These are phyloP conservation scores for Hyphodiscus hymeniophilus DNA, from an alignment of 495 filamentous ascomycete species.

Conservation along the genomic window DNA sequence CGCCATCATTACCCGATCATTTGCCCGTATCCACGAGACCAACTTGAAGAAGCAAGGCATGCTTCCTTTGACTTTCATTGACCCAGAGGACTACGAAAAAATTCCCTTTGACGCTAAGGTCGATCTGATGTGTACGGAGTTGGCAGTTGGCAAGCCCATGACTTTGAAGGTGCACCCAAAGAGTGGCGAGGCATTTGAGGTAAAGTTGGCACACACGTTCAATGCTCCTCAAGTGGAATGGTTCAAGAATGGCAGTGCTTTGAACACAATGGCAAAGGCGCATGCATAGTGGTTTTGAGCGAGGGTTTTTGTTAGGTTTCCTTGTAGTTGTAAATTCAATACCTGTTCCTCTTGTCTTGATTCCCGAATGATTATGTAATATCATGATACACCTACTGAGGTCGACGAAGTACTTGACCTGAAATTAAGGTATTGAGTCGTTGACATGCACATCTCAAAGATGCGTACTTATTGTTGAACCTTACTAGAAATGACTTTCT, in stretches of 20 bases:
- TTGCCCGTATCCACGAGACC: slow-evolving; percentile 99
- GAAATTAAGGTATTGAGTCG: no score
- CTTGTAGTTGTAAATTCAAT: slow-evolving; percentile 3
- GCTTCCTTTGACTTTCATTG: slow-evolving; percentile 90
- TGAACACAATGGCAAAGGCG: slow-evolving; percentile 95
- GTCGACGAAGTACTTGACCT: no score
- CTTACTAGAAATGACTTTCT: no score
- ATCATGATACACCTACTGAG: no score
- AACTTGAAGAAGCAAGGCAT: slow-evolving; percentile 99
- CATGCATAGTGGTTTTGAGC: not conserved
- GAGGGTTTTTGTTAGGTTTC: not conserved
- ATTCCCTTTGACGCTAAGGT: slow-evolving; percentile 90
- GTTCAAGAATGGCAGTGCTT: slow-evolving; percentile 93
- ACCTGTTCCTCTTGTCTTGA: not conserved
- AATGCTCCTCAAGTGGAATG: slow-evolving; percentile 95
- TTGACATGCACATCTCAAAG: no score
- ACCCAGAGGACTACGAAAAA: slow-evolving; percentile 96
- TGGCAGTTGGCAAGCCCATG: slow-evolving; percentile 89
- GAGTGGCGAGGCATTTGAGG: slow-evolving; percentile 68
- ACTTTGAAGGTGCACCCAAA: slow-evolving; percentile 87
- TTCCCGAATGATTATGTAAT: no score
- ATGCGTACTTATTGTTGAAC: no score
- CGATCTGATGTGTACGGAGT: slow-evolving; percentile 81
- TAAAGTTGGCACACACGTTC: slow-evolving; percentile 89
- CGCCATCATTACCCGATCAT: slow-evolving; percentile 91